Evolutionary conservation across 768 basidiomycete genomes (phyloP), one percentile per base, ranked within the genome.

Genomic region (Rhizopogon roseolus): DNA sequence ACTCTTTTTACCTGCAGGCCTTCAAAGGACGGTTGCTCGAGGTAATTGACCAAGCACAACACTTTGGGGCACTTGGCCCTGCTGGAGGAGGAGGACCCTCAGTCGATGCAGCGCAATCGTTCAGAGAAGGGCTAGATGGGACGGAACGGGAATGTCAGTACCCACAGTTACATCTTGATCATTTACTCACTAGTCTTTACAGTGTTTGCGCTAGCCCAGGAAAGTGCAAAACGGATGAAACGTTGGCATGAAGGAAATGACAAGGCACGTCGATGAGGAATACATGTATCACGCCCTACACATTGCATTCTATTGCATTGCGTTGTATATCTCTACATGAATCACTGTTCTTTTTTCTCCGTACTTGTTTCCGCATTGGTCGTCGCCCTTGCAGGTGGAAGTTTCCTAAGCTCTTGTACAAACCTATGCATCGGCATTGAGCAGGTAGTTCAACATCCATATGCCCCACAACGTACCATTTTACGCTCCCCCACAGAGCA

Each of bases 41-140:
- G 65, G 78, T 85, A 44, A 82, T 88, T 56, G 92, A 89, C 69
- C 92, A 93, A 69, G 90, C 92, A 1, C 91, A 93, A 60, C 90
- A 94, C 63, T 93, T 93, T 69, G 90, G 85, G 36, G 78, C 82
- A 0, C 68, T 88, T 16, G 88, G 85, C 27, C 77, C 80, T 41
- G 75, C 76, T n/a, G 80, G 81, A 22, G 72, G 72, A 17, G 76
- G 77, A 10, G 78, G 79, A 3, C 73, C 79, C 4, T 72, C 75
- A 6, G 81, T 78, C 13, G 85, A 87, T 57, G 65, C 73, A 1
- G 82, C 90, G 6, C 86, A 88, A 58, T 73, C 80, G 11, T 98
- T 98, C 63, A 76, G 92, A 59, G 94, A 96, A 67, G 95, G 94
- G 1, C 79, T 98, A 55, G 94, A 98, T 52, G 84, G 81, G n/a